These are phyloP conservation scores for Huntiella moniliformis DNA, from an alignment of 2,329 filamentous ascomycete species.

Conservation along the genomic window DNA sequence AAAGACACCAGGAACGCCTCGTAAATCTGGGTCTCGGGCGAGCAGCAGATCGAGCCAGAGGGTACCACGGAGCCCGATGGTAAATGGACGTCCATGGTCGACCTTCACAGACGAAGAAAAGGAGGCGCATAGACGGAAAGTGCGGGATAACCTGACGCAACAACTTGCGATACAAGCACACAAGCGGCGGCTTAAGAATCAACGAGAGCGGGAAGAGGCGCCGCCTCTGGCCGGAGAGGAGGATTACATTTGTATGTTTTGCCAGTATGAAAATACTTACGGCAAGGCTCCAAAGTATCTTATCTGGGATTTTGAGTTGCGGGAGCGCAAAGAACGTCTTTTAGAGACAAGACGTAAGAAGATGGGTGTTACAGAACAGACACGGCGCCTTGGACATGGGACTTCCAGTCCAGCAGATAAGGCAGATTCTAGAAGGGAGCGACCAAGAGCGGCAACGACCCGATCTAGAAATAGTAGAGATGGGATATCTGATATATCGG, in stretches of 20 bases:
- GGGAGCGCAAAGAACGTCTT: constrained; percentile 69
- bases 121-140: constrained; percentile 33
- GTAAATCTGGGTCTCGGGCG: too few species aligned
- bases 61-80: background rate
- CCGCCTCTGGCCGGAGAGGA: constrained; percentile 45
- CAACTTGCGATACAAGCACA: constrained; percentile 59
- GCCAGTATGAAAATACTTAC: constrained; percentile 92
- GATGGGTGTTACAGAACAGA: too few species aligned
- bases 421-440: too few species aligned
- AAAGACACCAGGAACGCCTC: too few species aligned
- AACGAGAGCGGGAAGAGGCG: constrained; percentile 57
- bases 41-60: background rate
- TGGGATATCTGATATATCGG: too few species aligned
- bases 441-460: too few species aligned
- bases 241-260: constrained; percentile 93
- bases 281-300: constrained; percentile 68
- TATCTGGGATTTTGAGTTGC: constrained; percentile 84
- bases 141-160: constrained; percentile 42
- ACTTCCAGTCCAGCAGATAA: too few species aligned
- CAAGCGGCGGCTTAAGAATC: constrained; percentile 58
- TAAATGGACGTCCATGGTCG: background rate
- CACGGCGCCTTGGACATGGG: too few species aligned
- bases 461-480: too few species aligned
- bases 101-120: constrained; percentile 11
- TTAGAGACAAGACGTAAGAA: constrained; percentile 57